A percentile compares a stretch with the other conserved stretches of the same genome.
These are phyloP conservation scores for Yarrowia sp. DNA, from an alignment of 805 yeast species.

Conservation along the genomic window DNA sequence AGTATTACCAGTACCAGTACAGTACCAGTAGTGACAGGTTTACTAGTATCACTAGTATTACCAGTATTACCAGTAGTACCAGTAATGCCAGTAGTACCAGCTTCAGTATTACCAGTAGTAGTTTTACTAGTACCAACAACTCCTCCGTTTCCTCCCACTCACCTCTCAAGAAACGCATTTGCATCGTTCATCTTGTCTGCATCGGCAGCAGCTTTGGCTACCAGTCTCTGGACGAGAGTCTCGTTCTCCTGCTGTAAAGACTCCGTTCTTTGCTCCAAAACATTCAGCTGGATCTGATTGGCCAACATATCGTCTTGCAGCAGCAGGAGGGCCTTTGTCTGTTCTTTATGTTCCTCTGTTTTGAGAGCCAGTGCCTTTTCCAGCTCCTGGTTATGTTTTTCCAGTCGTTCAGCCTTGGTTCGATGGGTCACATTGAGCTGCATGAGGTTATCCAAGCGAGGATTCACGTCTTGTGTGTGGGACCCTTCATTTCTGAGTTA, in stretches of 20 bases:
- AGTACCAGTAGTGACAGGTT: no score
- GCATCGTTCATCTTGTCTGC: slow-evolving; percentile 58
- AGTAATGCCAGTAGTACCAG: no score
- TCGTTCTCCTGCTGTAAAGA: slow-evolving; percentile 49
- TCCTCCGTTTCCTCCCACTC: neutral
- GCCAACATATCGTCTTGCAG: slow-evolving; percentile 67
- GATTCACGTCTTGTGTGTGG: neutral
- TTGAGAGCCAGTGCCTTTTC: slow-evolving; percentile 1
- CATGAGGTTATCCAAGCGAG: slow-evolving; percentile 12
- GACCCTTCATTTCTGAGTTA: neutral
- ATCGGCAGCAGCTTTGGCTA: slow-evolving; percentile 53
- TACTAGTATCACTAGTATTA: no score
- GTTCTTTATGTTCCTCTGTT: slow-evolving; percentile 20
- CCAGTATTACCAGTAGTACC: no score
- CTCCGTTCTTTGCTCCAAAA: slow-evolving; percentile 40
- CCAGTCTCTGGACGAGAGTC: slow-evolving; percentile 55
- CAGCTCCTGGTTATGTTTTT: slow-evolving; percentile 8
- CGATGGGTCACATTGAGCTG: slow-evolving; percentile 12
- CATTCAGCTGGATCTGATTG: slow-evolving; percentile 55
- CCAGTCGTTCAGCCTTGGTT: slow-evolving; percentile 1
- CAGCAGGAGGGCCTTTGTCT: slow-evolving; percentile 48
- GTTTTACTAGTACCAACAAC: no score
- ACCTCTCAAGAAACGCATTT: slow-evolving; percentile 37
- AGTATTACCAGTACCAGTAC: no score
- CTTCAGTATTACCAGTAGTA: no score